Evolutionary conservation across 2,329 filamentous ascomycete genomes (phyloP).

Genomic region (Alternaria angustiovoidea): DNA sequence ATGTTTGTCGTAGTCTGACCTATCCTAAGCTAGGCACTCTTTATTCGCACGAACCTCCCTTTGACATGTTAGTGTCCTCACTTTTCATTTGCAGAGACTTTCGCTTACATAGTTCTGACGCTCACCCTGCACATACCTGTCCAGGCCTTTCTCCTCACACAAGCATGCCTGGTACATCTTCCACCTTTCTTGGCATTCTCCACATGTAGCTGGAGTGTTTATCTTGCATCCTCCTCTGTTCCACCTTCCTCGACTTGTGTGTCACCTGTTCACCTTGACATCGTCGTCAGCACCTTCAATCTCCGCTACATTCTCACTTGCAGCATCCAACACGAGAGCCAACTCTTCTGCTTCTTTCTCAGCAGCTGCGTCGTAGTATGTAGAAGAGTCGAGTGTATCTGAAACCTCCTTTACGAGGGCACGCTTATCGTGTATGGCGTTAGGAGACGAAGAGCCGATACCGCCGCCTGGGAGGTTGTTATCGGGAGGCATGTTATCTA

Average conservation of each 20-base stretch:
- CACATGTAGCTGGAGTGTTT: not conserved
- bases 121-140: not conserved
- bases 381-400: not conserved
- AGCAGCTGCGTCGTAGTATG: not conserved
- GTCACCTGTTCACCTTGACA: not conserved
- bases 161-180: not conserved
- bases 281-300: not conserved
- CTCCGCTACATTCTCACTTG: not conserved
- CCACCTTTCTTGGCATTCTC: not conserved
- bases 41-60: not conserved
- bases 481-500: not conserved
- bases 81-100: accelerated
- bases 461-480: not conserved
- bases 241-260: not conserved
- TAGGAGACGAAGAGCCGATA: not conserved
- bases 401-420: not conserved
- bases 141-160: not conserved
- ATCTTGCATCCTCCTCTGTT: not conserved
- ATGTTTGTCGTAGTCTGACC: not conserved
- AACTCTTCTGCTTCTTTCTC: conserved; percentile 1
- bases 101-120: not conserved
- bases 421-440: not conserved
- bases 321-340: not conserved
- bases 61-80: not conserved
- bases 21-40: not conserved